Percentiles rank a stretch among this genome's conserved stretches.
Evolutionary conservation across 257 asterid genomes (phyloP).

Genomic region (Nicotiana tabacum): DNA sequence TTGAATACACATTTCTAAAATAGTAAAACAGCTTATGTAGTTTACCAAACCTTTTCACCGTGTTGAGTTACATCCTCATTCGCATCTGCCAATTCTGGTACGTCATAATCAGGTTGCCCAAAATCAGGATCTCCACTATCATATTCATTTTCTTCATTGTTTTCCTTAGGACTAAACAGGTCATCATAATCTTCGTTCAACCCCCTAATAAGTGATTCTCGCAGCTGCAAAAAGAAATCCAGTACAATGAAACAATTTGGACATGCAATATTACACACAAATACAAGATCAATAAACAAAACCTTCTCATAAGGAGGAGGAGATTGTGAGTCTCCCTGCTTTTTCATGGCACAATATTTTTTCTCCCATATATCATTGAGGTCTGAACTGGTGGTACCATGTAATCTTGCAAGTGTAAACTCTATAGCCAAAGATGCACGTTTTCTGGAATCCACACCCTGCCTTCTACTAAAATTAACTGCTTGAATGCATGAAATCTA

Average conservation of each 20-base stretch:
- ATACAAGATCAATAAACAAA: constrained; percentile 11
- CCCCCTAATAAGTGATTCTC: constrained; percentile 55
- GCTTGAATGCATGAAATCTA: constrained; percentile 22
- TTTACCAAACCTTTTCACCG: constrained; percentile 42
- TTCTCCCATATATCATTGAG: constrained; percentile 64
- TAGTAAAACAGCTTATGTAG: background rate
- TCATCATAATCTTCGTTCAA: constrained; percentile 31
- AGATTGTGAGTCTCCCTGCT: constrained; percentile 32
- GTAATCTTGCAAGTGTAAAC: constrained; percentile 67
- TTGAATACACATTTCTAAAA: background rate
- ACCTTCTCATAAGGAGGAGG: constrained; percentile 67
- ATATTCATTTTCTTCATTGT: constrained; percentile 38
- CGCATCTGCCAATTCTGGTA: constrained; percentile 35
- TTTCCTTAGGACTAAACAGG: constrained; percentile 25
- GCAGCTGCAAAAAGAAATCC: constrained; percentile 50
- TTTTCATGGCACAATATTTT: constrained; percentile 26
- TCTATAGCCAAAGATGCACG: constrained; percentile 34
- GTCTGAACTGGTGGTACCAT: constrained; percentile 52
- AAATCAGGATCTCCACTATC: constrained; percentile 59
- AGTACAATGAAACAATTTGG: constrained; percentile 10
- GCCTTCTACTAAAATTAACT: constrained; percentile 49
- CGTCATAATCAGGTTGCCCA: constrained; percentile 49
- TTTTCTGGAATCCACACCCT: constrained; percentile 34
- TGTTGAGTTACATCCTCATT: constrained; percentile 35
- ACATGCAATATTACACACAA: background rate